Evolutionary conservation across 352 stramenopile species (phyloP), one percentile per base, ranked within the genome.

Genomic region (Pythium coloratum): DNA sequence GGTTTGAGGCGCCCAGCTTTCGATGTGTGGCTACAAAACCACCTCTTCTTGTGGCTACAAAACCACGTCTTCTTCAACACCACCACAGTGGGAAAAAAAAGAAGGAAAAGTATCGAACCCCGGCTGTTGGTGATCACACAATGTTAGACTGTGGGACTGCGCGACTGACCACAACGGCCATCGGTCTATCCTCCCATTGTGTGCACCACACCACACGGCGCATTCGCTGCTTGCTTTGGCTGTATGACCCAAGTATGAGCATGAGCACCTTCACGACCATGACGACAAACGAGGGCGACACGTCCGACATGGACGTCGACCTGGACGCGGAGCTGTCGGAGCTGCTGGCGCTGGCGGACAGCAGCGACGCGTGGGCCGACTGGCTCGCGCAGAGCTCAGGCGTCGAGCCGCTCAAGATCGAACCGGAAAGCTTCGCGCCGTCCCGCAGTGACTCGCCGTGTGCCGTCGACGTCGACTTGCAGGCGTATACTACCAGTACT

Each of bases 371-470:
- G 38, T 26, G 20, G 13, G 13, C 14, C 5, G 30, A 28, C 32
- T 33, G 13, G 36, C 13, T 53, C 24, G 33, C 38, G 24, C 38
- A 44, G 38, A 44, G 38, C 38, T 44, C 38, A 12, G 38, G 38
- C 38, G 55, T 34, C 14, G 55, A 61, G 28, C 34, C 12, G 33
- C 16, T 40, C 55, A 36, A 50, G 55, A 33, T 40, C 6, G 34
- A 61, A 16, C 7, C 53, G 32, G 18, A 24, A 30, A 30, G 28
- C 28, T 30, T 30, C 14, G 30, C 56, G 38, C 38, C 40, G 56
- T 54, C 56, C 38, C 56, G 55, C 24, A 40, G 36, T 20, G 55
- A 62, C 7, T 62, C 55, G 55, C 55, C 55, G 30, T 53, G 55
- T 28, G 51, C 55, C n/a, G 55, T 62, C 14, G 55, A 62, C 36